phyloP scores from a whole-genome alignment of 495 filamentous ascomycete species.

The Parathielavia hyrcaniae region DNA sequence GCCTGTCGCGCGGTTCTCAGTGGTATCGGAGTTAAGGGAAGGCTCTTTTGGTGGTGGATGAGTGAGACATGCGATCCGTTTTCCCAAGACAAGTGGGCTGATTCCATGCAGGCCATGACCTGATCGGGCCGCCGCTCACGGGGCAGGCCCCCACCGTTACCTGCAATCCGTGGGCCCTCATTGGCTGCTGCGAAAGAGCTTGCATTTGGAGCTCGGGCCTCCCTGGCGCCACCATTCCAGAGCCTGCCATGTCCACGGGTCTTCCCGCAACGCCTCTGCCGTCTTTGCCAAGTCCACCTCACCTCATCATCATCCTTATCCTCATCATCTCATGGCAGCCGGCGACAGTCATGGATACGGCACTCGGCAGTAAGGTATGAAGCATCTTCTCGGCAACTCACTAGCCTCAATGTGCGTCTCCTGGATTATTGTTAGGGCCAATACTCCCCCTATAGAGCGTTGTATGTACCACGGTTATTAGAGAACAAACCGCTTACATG shows the following conservation, averaged over 20 bases:
- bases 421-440: no score
- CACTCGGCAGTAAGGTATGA: no score
- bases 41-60: not conserved
- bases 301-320: no score
- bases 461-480: no score
- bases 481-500: no score
- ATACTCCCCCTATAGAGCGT: no score
- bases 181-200: slow-evolving; percentile 17
- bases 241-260: not conserved
- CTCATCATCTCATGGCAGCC: no score
- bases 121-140: slow-evolving; percentile 23
- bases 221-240: slow-evolving; percentile 20
- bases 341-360: no score
- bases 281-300: no score
- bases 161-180: slow-evolving; percentile 4
- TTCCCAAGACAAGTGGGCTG: slow-evolving; percentile 28
- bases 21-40: not conserved
- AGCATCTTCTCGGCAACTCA: no score
- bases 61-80: slow-evolving; percentile 20
- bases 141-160: slow-evolving; percentile 9
- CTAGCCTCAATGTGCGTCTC: no score
- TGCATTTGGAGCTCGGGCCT: slow-evolving; percentile 17
- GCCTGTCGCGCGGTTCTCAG: not conserved
- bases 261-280: not conserved
- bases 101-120: slow-evolving; percentile 29